Evolutionary conservation across 2,329 filamentous ascomycete species (phyloP).

Genomic region (Paecilomyces fulvus): DNA sequence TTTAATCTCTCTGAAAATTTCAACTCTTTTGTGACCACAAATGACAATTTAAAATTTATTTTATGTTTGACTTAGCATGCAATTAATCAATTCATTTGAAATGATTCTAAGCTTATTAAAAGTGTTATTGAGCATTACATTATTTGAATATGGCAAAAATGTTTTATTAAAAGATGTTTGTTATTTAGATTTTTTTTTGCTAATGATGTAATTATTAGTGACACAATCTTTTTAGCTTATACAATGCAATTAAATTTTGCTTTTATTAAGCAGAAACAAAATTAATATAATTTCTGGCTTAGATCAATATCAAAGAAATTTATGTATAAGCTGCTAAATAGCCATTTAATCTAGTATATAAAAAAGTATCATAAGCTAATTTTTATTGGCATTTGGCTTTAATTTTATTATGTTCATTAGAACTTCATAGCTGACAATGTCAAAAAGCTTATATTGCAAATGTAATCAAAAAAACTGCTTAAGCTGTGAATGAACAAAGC

Average conservation of each 20-base stretch:
- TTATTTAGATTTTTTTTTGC: too few species aligned
- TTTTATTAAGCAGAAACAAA: too few species aligned
- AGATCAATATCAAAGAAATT: neutral
- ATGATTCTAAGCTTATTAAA: too few species aligned
- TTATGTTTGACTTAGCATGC: too few species aligned
- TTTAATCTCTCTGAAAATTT: neutral
- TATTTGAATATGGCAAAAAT: neutral
- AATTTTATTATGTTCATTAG: neutral
- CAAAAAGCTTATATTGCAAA: neutral
- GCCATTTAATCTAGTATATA: neutral
- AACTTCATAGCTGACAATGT: neutral
- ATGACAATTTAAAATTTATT: neutral
- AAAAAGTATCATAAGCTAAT: neutral
- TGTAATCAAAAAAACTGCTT: too few species aligned
- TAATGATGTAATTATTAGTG: too few species aligned
- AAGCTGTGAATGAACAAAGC: too few species aligned
- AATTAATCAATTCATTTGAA: neutral
- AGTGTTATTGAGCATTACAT: neutral
- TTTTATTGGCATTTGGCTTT: neutral
- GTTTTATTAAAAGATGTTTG: neutral
- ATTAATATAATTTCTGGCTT: neutral
- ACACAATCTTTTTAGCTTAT: too few species aligned
- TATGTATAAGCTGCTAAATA: neutral
- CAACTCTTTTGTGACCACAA: neutral
- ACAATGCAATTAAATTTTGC: too few species aligned